These are phyloP conservation scores for Cladophialophora yegresii DNA, from an alignment of 2,329 filamentous ascomycete species.

Conservation along the genomic window DNA sequence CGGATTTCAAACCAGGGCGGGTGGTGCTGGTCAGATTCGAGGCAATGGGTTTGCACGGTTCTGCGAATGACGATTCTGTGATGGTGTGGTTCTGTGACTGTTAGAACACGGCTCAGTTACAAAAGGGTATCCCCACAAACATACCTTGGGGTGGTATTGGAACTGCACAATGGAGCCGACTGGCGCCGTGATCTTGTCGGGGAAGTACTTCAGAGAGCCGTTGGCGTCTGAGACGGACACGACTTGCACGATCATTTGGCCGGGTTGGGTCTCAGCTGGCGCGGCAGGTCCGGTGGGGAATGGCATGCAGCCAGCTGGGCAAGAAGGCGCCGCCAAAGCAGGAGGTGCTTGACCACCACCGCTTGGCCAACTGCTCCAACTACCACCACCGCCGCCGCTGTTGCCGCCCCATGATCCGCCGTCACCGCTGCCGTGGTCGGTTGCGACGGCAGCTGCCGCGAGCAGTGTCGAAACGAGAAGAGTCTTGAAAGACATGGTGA, in stretches of 20 bases:
- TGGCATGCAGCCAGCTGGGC: slow-evolving; percentile 29
- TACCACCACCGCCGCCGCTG: background rate
- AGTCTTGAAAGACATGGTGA: slow-evolving; percentile 30
- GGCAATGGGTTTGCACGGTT: slow-evolving; percentile 66
- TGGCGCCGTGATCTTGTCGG: slow-evolving; percentile 65
- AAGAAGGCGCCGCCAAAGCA: slow-evolving; percentile 20
- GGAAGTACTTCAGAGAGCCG: slow-evolving; percentile 62
- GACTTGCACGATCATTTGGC: slow-evolving; percentile 56
- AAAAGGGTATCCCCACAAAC: slow-evolving; percentile 4
- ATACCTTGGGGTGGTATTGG: slow-evolving; percentile 53
- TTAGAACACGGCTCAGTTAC: background rate
- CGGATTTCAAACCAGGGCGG: slow-evolving; percentile 58
- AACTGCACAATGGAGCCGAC: slow-evolving; percentile 59
- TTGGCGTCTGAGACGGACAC: slow-evolving; percentile 64
- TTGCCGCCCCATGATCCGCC: slow-evolving; percentile 1
- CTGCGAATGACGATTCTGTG: slow-evolving; percentile 73
- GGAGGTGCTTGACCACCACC: slow-evolving; percentile 5
- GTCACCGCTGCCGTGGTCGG: slow-evolving; percentile 11
- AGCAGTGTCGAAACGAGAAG: slow-evolving; percentile 27
- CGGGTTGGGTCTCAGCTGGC: slow-evolving; percentile 16
- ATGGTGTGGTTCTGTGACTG: slow-evolving; percentile 70
- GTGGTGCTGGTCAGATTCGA: slow-evolving; percentile 47
- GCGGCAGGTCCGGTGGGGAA: slow-evolving; percentile 18
- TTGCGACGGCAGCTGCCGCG: slow-evolving; percentile 25
- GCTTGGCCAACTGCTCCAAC: slow-evolving; percentile 14